Evolutionary conservation across 371 early-diverging fungal genomes (phyloP), one percentile per base, ranked within the genome.

Genomic region (Actinomortierella wolfii): DNA sequence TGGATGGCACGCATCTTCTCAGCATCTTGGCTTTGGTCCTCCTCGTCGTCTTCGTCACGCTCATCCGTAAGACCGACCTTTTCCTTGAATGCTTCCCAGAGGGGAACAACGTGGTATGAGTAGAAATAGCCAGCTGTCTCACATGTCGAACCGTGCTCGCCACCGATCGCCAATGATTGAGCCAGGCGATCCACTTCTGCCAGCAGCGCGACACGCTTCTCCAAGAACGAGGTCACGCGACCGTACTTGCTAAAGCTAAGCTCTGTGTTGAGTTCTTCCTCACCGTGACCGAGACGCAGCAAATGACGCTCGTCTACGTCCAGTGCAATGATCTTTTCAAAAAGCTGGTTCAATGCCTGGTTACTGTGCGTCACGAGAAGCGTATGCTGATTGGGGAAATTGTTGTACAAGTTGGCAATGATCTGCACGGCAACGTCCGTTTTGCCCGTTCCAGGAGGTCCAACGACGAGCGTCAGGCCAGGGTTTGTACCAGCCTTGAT

Each of bases 361-460:
- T 97, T 97, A 40, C 93, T 94, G 73, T 96, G 97, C 0, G 99
- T 96, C 11, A 98, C 83, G 17, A 98, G 79, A 13, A 98, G 86
- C 3, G 91, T 96, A 49, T 90, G 94, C 71, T 97, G 90, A 15
- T 88, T 78, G 3, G 97, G 96, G 64, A 86, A 82, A 58, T 89
- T 91, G 76, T 93, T 93, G 69, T 97, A 97, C 21, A 98, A 79
- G 63, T 95, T 97, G 75, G 92, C 84, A 60, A 97, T 89, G 26
- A 94, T 92, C 76, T 98, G 98, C 2, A 96, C 99, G 2, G 97
- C 95, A 4, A 95, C 93, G 69, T 95, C 96, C 0, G 98, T 97
- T 75, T 98, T 98, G 42, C 98, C 99, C 9, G 98, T 94, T 40
- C 96, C 98, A 3, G 98, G 97, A 47, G 97, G 96, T 42, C 99